Evolutionary conservation across 768 basidiomycete genomes (phyloP), one percentile per base, ranked within the genome.

Genomic region (Pleurotus eryngii): DNA sequence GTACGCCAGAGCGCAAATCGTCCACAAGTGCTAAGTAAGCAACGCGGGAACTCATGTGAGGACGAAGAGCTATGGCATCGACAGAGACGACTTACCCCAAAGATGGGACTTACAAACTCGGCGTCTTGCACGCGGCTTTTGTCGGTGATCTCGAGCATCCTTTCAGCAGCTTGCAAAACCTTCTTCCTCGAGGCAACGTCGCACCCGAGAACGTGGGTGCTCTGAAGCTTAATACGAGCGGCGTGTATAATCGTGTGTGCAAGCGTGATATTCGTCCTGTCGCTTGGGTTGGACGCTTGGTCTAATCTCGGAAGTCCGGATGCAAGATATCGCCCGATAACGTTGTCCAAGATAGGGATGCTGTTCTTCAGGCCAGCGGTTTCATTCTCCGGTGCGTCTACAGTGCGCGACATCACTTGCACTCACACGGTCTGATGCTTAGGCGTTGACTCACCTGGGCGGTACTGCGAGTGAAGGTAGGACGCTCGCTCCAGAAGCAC

Each of bases 401-500:
- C 7, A 9, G 4, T 4, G 15, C 15, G 15, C 14, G 42, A 18
- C 2, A 14, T 17, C 20, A 27, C 20, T 40, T 7, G n/a, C 14
- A 11, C 5, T n/a, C 35, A 9, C 18, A 54, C 18, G 20, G 48
- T 6, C 20, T 35, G 49, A 37, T 14, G 3, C 38, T 30, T 53
- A 8, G 7, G 30, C 11, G 11, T 35, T 35, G 30, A 35, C 30
- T 35, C 30, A 64, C 64, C 58, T 45, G 58, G 50, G 15, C 46
- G 55, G 6, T 57, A 56, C 49, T 55, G 35, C 26, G 43, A 71
- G 6, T 60, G 53, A 49, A 63, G 55, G 38, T 61, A 38, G 48
- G 58, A 38, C 20, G 67, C 64, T 35, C 75, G 69, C 35, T 75
- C 69, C 4, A 78, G 65, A 1, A 79, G 60, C 4, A 77, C 69